Base-by-base conservation (phyloP, 2,329 filamentous ascomycete species). In the Aspergillus neoniger region DNA sequence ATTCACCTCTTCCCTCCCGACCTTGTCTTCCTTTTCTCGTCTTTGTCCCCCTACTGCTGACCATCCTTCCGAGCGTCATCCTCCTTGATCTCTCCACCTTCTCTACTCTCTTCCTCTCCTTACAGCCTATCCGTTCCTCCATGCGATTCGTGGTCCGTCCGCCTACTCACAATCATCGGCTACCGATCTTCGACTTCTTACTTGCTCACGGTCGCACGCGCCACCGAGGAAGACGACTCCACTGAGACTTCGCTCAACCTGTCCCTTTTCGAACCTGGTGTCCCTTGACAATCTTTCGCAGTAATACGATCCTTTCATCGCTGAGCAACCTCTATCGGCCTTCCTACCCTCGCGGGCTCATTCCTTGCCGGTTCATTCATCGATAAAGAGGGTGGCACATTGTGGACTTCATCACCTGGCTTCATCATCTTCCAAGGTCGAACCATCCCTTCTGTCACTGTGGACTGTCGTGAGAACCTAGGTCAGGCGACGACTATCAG, bases 161-260 rank as follows among this genome's bases (percentile, higher is more conserved):
- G 62, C 51, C 63, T 60, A 50, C 63, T 58, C 57, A 60, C 62
- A 49, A 57, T 60, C 59, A 58, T 61, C 67, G 63, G 59, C 58
- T 66, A 58, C 59, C 63, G 58, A 66, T 62, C 61, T 59, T 67
- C 62, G 60, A 66, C 63, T 58, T 53, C 57, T 58, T 70, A 59
- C 62, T 58, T 57, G 62, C 62, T 56, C 64, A 65, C 65, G 65
- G 65, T 69, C 67, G 67, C 66, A 67, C 65, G 67, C 67, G 65
- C 61, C 62, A 65, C 62, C 51, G 58, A 66, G 60, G 50, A 59
- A 55, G 50, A 65, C 63, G 60, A 52, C 57, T 62, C 9, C 43
- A 58, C 54, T 64, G 59, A 61, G 30, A 9, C 19, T 39, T 53
- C 48, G 21, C 59, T 38, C 30, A 28, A 36, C 50, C 17, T 41